Base-by-base conservation (phyloP, 148 eudicot genomes). In the Vaccinium macrocarpon region DNA sequence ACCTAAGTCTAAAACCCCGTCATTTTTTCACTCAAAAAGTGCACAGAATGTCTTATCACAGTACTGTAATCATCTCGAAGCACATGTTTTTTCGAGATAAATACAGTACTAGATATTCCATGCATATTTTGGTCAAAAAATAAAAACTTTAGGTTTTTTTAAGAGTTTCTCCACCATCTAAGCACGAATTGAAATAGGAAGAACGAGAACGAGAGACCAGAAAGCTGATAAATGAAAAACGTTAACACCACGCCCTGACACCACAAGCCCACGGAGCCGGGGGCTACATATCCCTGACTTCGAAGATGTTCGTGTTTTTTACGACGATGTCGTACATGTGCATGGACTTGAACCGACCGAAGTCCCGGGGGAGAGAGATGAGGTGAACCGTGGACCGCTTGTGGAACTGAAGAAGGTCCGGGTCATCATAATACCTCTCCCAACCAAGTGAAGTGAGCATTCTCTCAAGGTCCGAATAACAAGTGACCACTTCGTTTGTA, bases 261-360 rank as follows among this genome's bases (percentile, higher is more conserved):
- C 35, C 35, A 32, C 35, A 32, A 32, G 35, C 35, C 35, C 35
- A 32, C 35, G 35, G 15, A 12, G 11, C 14, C 0, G 25, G 7
- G 29, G 27, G n/a, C 56, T 90, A 89, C 55, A 87, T 78, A 74
- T 96, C 95, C 84, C 97, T 87, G 62, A 94, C 99, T 88, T 94
- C 95, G 87, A 96, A 96, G 74, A 88, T 83, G 82, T 89, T 93
- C 0, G 94, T 92, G 72, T 94, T 96, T 85, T 96, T 96, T 72
- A 96, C 99, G 38, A 96, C 97, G 52, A 96, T 94, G 78, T 94
- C 99, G 82, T 85, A 96, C 99, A 96, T 96, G 76, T 96, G 99
- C 90, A 94, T 90, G 84, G 99, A 91, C 89, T 91, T 96, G 83
- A 96, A 91, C 86, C 84, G 89, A 83, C 46, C 83, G 85, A 96